Base-by-base conservation (phyloP, 208 protist genomes). In the Trypanosoma vivax region DNA sequence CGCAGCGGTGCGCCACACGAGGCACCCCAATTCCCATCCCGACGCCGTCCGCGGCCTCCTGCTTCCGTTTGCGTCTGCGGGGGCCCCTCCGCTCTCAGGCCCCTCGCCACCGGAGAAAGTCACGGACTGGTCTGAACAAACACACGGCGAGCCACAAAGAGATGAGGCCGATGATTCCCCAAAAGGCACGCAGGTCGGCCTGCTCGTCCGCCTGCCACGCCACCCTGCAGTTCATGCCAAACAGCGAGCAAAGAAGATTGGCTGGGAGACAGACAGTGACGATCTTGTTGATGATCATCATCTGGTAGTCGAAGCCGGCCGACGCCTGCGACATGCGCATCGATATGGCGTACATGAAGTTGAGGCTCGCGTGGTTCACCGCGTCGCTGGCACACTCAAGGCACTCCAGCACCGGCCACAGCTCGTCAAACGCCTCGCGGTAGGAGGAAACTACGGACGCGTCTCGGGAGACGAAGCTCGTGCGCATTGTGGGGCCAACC, bases 211-310 rank as follows among this genome's bases (percentile, higher is more conserved):
- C 38, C 62, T 86, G 69, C 60, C 68, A 91, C 49, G 85, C 78
- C 28, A 96, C 85, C 50, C 65, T 62, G 58, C 80, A 86, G 70
- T 96, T 96, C 87, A 96, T 94, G 50, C 85, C 85, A 46, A 92
- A 94, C 28, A 92, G 74, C 37, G 72, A 78, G 11, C 80, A 73
- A 11, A 96, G 2, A 1, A 96, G 52, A 54, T 87, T 96, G 9
- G 88, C 65, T 40, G 90, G 90, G 18, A 96, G 71, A 52, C 80
- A 89, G 34, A 88, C 81, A n/a, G 78, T 85, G n/a, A 77, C 76
- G 19, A 90, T 73, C 68, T 90, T 76, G 6, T 69, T 73, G 1
- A 93, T 52, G 9, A 90, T 54, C 65, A 79, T 70, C 78, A 88
- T 83, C 62, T 79, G 76, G 51, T 74, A 82, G 50, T 90, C 80